Conservation (phyloP, 768 basidiomycete genomes). For the Boletales sp. region DNA sequence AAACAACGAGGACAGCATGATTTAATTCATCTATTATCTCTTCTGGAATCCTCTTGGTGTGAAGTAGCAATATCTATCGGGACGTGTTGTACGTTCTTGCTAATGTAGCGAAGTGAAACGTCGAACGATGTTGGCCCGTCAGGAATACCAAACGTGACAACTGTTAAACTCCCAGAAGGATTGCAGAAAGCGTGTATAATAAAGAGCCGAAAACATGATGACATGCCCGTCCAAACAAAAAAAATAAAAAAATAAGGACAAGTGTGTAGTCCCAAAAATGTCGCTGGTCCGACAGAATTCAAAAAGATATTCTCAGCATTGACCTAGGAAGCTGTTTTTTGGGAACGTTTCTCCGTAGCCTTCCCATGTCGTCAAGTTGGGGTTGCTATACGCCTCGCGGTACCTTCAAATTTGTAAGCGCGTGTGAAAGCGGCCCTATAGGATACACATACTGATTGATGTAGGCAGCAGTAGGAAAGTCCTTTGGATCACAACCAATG, state of each 20-base stretch:
- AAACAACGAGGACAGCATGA: slow-evolving; percentile 12
- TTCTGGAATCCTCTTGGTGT: slow-evolving; percentile 13
- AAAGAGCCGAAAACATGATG: slow-evolving; percentile 19
- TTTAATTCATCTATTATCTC: slow-evolving; percentile 12
- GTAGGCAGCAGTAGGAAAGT: slow-evolving; percentile 78
- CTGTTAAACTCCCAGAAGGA: slow-evolving; percentile 3
- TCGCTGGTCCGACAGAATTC: slow-evolving; percentile 2
- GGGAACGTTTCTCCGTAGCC: slow-evolving; percentile 63
- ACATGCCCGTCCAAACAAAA: slow-evolving; percentile 4
- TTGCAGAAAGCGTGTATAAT: slow-evolving; percentile 12
- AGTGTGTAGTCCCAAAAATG: slow-evolving; percentile 2
- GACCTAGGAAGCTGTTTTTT: slow-evolving; percentile 56
- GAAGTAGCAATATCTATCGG: slow-evolving; percentile 25
- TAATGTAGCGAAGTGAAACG: slow-evolving; percentile 16
- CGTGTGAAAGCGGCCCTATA: neutral
- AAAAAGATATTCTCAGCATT: slow-evolving; percentile 42
- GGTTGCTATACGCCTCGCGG: slow-evolving; percentile 75
- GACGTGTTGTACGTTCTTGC: slow-evolving; percentile 26
- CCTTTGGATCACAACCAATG: slow-evolving; percentile 79
- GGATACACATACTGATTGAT: slow-evolving; percentile 58
- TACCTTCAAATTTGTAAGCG: slow-evolving; percentile 32
- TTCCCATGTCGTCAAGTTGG: slow-evolving; percentile 75
- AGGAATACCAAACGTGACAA: slow-evolving; percentile 1
- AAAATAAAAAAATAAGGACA: slow-evolving; percentile 3
- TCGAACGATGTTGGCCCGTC: neutral